phyloP scores from a whole-genome alignment of 2,329 filamentous ascomycete genomes.

The Monilinia aucupariae region DNA sequence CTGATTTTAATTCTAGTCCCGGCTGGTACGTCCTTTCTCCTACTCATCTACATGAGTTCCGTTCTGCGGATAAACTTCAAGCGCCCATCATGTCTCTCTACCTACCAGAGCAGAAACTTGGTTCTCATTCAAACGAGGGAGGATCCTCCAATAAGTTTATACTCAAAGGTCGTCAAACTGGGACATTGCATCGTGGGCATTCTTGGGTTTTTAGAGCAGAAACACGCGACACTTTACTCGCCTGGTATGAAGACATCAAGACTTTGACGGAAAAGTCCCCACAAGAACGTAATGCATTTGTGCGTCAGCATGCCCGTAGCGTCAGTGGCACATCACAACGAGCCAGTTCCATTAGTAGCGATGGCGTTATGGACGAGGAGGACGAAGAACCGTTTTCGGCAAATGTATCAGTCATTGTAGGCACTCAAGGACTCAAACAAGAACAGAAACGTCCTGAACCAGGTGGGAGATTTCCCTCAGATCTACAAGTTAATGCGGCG shows the following conservation, averaged over 20 bases:
- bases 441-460: slow-evolving; percentile 69
- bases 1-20: slow-evolving; percentile 10
- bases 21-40: slow-evolving; percentile 83
- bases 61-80: slow-evolving; percentile 89
- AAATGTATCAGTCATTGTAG: slow-evolving; percentile 48
- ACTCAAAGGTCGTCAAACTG: slow-evolving; percentile 91
- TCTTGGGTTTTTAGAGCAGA: slow-evolving; percentile 69
- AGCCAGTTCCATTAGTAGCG: slow-evolving; percentile 63
- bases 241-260: slow-evolving; percentile 89
- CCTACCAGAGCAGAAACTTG: slow-evolving; percentile 89
- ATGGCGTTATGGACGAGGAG: slow-evolving; percentile 71
- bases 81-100: slow-evolving; percentile 95
- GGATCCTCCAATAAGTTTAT: slow-evolving; percentile 96
- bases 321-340: slow-evolving; percentile 59
- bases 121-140: slow-evolving; percentile 76
- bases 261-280: slow-evolving; percentile 81
- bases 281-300: slow-evolving; percentile 82
- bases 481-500: slow-evolving; percentile 73
- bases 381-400: slow-evolving; percentile 59
- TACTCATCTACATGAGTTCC: slow-evolving; percentile 97
- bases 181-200: slow-evolving; percentile 78
- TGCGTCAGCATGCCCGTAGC: slow-evolving; percentile 74
- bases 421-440: slow-evolving; percentile 44
- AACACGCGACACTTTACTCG: slow-evolving; percentile 89
- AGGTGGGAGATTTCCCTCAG: slow-evolving; percentile 95